Evolutionary conservation across 768 basidiomycete genomes (phyloP).

Genomic region (Xerocomellus amylosporus): DNA sequence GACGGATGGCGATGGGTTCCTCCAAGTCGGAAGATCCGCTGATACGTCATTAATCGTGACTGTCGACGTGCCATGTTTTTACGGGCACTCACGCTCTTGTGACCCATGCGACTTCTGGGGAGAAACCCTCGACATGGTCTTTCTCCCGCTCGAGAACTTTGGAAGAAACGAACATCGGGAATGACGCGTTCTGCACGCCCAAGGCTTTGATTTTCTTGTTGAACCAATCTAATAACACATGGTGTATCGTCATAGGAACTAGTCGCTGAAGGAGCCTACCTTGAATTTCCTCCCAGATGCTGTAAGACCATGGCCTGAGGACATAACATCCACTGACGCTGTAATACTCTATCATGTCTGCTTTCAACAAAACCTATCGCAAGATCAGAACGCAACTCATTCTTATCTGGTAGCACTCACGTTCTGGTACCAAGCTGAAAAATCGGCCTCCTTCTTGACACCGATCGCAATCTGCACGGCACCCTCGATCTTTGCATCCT

Average conservation of each 20-base stretch:
- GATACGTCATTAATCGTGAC: conserved; percentile 4
- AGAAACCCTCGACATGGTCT: conserved; percentile 98
- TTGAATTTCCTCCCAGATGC: conserved; percentile 96
- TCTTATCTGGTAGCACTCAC: conserved; percentile 41
- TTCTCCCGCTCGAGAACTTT: conserved; percentile 96
- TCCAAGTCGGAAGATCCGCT: conserved; percentile 92
- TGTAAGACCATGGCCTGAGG: conserved; percentile 95
- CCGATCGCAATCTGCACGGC: conserved; percentile 91
- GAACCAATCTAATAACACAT: conserved; percentile 76
- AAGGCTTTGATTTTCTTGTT: conserved; percentile 88
- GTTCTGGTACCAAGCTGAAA: conserved; percentile 91
- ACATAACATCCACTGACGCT: conserved; percentile 99
- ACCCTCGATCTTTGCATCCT: conserved; percentile 80
- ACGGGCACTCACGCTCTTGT: conserved; percentile 75
- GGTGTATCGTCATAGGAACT: not conserved
- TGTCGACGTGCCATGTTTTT: not conserved
- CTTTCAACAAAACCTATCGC: conserved; percentile 87
- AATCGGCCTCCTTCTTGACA: conserved; percentile 94
- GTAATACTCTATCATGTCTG: conserved; percentile 99
- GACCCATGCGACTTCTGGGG: conserved; percentile 99
- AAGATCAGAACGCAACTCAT: conserved; percentile 10
- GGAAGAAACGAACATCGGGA: conserved; percentile 96
- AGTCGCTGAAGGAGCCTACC: conserved; percentile 41
- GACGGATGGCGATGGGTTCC: conserved; percentile 96
- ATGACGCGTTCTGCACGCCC: conserved; percentile 96